Conservation (phyloP, 257 asterid genomes). For the Solanum sitiens region DNA sequence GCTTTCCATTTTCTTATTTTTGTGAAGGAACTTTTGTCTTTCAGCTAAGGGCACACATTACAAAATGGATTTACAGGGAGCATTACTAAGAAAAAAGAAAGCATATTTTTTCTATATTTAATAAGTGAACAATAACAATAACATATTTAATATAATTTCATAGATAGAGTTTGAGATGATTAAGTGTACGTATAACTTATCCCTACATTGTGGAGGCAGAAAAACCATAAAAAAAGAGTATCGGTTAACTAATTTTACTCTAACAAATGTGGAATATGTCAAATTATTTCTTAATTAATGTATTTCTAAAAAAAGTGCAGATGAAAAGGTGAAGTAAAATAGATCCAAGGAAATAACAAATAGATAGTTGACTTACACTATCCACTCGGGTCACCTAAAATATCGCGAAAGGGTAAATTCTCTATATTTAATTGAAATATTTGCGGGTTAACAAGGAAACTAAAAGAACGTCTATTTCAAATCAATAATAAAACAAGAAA, state of each 20-base stretch:
- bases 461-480: neutral
- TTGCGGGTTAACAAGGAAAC: neutral
- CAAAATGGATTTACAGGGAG: neutral
- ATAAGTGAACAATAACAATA: neutral
- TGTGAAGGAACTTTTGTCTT: neutral
- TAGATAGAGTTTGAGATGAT: neutral
- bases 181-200: too few species aligned
- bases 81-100: neutral
- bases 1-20: neutral
- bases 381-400: neutral
- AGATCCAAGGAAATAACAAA: neutral
- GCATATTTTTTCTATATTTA: neutral
- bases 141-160: neutral
- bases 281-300: neutral
- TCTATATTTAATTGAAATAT: neutral
- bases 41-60: neutral
- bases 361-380: neutral
- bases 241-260: neutral
- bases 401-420: neutral
- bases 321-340: neutral
- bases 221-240: neutral
- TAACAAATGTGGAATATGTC: neutral
- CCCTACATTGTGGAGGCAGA: fast-evolving
- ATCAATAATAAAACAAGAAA: neutral
- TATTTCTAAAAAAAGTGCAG: neutral